Evolutionary conservation across 805 yeast genomes (phyloP).

Genomic region (Suhomyces tanzawaensis): DNA sequence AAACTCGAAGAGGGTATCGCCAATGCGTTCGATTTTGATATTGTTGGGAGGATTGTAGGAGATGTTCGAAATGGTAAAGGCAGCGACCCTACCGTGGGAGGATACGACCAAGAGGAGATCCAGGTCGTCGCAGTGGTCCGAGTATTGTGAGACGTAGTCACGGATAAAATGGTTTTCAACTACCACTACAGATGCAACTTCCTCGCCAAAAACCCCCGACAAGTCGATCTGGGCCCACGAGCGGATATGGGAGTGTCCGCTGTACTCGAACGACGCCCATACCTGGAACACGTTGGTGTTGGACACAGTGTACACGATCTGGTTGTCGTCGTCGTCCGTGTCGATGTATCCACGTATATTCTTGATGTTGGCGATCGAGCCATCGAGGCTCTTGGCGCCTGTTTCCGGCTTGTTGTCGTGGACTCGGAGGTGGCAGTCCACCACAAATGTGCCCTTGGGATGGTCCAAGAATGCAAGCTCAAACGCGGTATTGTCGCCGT

Average conservation of each 20-base stretch:
- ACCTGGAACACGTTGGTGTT: constrained; percentile 58
- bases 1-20: constrained; percentile 11
- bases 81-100: constrained; percentile 36
- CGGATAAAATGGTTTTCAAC: constrained; percentile 39
- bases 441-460: constrained; percentile 46
- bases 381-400: constrained; percentile 11
- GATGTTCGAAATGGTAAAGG: constrained; percentile 51
- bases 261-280: constrained; percentile 66
- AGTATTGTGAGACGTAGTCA: constrained; percentile 15
- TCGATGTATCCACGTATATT: constrained; percentile 33
- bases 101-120: constrained; percentile 43
- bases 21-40: constrained; percentile 40
- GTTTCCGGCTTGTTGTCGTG: not conserved
- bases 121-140: constrained; percentile 8
- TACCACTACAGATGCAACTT: constrained; percentile 20
- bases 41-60: constrained; percentile 55
- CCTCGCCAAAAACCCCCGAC: constrained; percentile 7
- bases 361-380: constrained; percentile 34
- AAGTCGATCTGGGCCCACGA: constrained; percentile 52
- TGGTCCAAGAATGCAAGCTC: constrained; percentile 71
- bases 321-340: constrained; percentile 29
- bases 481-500: constrained; percentile 58
- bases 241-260: constrained; percentile 54
- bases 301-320: constrained; percentile 59
- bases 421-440: constrained; percentile 39